Conservation (phyloP, 345 rosid genomes). For the Angophora floribunda region DNA sequence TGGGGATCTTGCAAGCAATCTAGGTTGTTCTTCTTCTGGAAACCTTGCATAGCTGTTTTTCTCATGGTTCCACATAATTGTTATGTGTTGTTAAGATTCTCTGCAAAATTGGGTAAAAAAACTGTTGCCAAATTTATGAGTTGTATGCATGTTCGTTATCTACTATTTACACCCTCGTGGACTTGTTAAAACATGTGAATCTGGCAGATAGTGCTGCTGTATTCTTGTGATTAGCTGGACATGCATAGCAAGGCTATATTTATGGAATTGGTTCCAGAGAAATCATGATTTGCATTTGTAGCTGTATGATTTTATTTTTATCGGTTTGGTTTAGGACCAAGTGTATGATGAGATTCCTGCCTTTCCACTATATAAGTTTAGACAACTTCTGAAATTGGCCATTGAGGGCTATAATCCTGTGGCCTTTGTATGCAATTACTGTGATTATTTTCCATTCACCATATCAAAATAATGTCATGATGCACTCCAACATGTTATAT, state of each 20-base stretch:
- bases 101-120: too few species aligned
- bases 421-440: not conserved
- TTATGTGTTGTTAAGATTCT: not conserved
- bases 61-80: not conserved
- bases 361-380: not conserved
- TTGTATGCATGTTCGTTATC: not conserved
- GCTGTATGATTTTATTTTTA: not conserved
- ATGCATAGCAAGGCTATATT: not conserved
- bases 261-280: not conserved
- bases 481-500: not conserved
- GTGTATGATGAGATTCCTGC: not conserved
- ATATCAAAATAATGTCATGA: not conserved
- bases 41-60: not conserved
- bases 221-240: not conserved
- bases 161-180: not conserved
- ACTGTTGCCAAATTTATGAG: not conserved
- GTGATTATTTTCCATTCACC: not conserved
- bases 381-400: too few species aligned
- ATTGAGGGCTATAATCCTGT: too few species aligned
- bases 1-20: not conserved
- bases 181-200: not conserved
- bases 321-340: not conserved
- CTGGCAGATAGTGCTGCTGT: not conserved
- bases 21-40: not conserved
- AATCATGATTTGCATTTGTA: not conserved